Evolutionary conservation across 1,284 basidiomycete genomes (phyloP), one percentile per base, ranked within the genome.

Genomic region (Ceratorhiza oryzae-sativae): DNA sequence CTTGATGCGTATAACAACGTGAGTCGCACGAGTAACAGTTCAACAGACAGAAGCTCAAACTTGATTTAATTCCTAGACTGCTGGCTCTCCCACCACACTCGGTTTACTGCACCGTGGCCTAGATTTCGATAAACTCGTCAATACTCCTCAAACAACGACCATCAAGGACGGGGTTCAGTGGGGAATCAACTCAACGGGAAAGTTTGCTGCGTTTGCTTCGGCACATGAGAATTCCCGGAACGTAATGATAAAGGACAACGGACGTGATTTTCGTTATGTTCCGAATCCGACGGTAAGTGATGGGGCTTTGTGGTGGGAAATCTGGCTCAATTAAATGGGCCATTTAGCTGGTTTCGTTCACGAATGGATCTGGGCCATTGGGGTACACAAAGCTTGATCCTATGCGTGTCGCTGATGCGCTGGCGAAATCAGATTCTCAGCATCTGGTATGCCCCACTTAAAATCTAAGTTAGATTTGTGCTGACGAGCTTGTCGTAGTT

Each of bases 381-480:
- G 71, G 71, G 15, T 71, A 71, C 36, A 71, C 71, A 2, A 71
- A 62, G 23, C 59, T 71, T 3, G 71, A 71, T 23, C 20, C 71
- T 23, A 20, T 25, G 27, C 48, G 59, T 20, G 71, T 71, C 0
- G 71, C 71, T n/a, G 20, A 25, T 71, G 55, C 55, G 42, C 2
- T 71, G 49, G 67, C 67, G 25, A 71, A 59, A 30, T 49, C 67
- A 1, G 67, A 71, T 39, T 46, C 67, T 71, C 67, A 71, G 25
- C 67, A 71, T 41, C 25, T 71, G 67, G 67, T 71, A 25, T 15
- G 67, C 25, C 2, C 20, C 25, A 13, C 9, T 13, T 30, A 18
- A 42, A 6, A 3, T 58, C 46, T 23, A 18, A n/a, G 4, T n/a
- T 20, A 12, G 6, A 34, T 34, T 13, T 32, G 36, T 23, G 18